Percentiles rank a stretch among this genome's conserved stretches.
Conservation (phyloP, 352 stramenopile genomes). For the Phytophthora melonis region DNA sequence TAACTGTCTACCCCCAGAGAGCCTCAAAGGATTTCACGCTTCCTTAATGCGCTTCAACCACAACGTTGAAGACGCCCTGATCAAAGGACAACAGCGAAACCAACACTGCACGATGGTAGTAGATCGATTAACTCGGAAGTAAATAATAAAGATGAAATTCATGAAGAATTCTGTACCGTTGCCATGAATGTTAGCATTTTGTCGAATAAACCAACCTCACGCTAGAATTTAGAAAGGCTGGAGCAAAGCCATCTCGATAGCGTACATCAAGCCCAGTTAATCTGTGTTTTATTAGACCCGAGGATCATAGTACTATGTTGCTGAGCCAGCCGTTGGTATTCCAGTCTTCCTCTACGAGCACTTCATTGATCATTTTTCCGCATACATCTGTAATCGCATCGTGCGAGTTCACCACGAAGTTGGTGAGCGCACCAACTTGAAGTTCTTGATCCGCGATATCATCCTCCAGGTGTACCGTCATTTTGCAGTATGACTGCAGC, state of each 20-base stretch:
- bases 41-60: slow-evolving; percentile 31
- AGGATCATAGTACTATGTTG: slow-evolving; percentile 21
- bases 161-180: too few species aligned
- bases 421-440: slow-evolving; percentile 49
- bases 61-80: slow-evolving; percentile 26
- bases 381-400: slow-evolving; percentile 42
- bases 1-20: slow-evolving; percentile 13
- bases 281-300: background rate
- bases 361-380: slow-evolving; percentile 42
- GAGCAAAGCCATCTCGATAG: too few species aligned
- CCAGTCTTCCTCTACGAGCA: slow-evolving; percentile 60
- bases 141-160: too few species aligned
- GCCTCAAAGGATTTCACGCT: slow-evolving; percentile 18
- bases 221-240: too few species aligned
- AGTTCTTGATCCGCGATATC: slow-evolving; percentile 58
- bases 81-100: background rate
- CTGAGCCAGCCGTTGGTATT: slow-evolving; percentile 44
- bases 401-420: slow-evolving; percentile 57
- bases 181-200: too few species aligned
- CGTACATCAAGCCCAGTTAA: too few species aligned
- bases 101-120: background rate
- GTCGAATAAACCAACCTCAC: too few species aligned
- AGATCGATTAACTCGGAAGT: background rate
- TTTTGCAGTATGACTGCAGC: slow-evolving; percentile 64
- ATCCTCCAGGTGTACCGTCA: slow-evolving; percentile 55